Conservation (phyloP, 2,329 filamentous ascomycete genomes). For the Beauveria sp. region DNA sequence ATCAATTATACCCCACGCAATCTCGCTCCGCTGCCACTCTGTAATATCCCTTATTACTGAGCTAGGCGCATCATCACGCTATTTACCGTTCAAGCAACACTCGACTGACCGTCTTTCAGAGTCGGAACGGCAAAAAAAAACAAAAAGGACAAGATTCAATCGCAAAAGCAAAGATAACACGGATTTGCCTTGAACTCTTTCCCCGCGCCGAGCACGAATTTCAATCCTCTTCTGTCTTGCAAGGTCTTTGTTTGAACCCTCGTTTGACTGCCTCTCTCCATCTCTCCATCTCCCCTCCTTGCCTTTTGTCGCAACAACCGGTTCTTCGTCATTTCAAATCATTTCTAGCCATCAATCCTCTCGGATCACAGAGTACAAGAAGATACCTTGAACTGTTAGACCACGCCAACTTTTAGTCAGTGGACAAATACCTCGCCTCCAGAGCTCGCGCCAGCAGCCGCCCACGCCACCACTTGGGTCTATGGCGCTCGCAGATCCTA, state of each 20-base stretch:
- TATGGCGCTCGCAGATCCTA: constrained; percentile 8
- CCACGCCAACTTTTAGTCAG: not conserved
- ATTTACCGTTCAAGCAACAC: not conserved
- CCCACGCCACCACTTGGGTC: not conserved
- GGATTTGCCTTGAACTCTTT: too few species aligned
- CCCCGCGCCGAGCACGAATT: too few species aligned
- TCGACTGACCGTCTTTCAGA: not conserved
- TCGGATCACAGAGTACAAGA: not conserved
- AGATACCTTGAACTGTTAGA: not conserved
- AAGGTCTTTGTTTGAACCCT: not conserved
- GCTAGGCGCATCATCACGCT: not conserved
- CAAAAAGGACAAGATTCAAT: not conserved
- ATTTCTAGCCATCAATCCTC: not conserved
- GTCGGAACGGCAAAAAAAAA: not conserved
- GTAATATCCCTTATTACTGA: constrained; percentile 3
- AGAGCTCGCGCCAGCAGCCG: not conserved
- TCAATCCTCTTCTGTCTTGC: not conserved
- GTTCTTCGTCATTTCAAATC: not conserved
- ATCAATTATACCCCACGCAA: constrained; percentile 10
- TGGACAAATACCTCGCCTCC: not conserved
- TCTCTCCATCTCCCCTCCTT: not conserved
- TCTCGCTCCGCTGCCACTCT: not conserved
- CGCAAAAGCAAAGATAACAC: not conserved
- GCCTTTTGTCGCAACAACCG: not conserved
- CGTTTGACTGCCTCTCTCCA: not conserved